Evolutionary conservation across 176 grass and related monocot genomes (phyloP), one percentile per base, ranked within the genome.

Genomic region (Saccharum spontaneum): DNA sequence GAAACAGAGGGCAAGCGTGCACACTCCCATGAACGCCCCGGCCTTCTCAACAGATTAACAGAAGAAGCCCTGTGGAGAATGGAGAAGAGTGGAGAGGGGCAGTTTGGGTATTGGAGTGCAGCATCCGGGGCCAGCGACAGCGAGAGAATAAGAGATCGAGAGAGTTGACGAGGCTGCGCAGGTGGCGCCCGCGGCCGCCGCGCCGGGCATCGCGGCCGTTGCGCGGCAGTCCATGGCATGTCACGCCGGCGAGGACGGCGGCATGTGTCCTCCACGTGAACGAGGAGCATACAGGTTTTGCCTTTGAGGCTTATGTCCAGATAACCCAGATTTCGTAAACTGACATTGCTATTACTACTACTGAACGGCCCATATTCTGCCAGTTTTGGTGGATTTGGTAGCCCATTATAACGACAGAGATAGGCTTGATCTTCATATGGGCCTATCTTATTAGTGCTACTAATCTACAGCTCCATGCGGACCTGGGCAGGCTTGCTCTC

Each of bases 171-270:
- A 39, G 41, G 84, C 60, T 34, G 10, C 0, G 69, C 74, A 49
- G 84, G 84, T 79, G 89, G 49, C 20, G 80, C 75, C 10, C 45
- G 72, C 85, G 80, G 69, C 80, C 80, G 70, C 76, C 70, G 85
- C 85, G 81, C 50, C 76, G 76, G 64, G 89, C 85, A 91, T 91
- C 81, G 39, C 85, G 81, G 85, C 62, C 46, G 61, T 2, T n/a
- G 57, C 20, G 64, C 71, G 17, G 4, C 63, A 28, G 71, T 28
- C 65, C 73, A 80, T 55, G 73, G 63, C 78, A 39, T 65, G 71
- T 31, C 71, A 33, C 68, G 70, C 20, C 86, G 37, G 71, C 46
- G 79, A 82, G 79, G 73, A 50, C 64, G 59, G 50, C 85, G 46
- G 71, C 83, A 87, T 76, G 48, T 91, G 85, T 33, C 11, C 7